phyloP scores from a whole-genome alignment of 805 yeast genomes.

The Lipomyces anomalus region DNA sequence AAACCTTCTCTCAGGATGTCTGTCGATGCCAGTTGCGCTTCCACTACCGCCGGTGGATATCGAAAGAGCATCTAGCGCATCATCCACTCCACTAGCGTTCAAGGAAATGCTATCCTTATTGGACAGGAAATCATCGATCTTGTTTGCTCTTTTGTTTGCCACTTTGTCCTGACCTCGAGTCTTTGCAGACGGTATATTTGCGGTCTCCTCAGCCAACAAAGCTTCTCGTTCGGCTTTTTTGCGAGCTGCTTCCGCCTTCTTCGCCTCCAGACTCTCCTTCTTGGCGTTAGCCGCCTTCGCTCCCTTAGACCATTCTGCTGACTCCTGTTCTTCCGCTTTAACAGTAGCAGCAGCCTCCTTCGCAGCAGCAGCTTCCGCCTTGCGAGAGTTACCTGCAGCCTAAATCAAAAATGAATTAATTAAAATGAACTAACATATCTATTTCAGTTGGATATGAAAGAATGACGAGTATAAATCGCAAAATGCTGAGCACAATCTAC shows the following conservation, averaged over 20 bases:
- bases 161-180: slow-evolving; percentile 65
- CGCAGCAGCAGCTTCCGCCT: slow-evolving; percentile 58
- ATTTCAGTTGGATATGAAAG: not conserved
- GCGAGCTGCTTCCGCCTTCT: slow-evolving; percentile 67
- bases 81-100: slow-evolving; percentile 69
- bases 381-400: slow-evolving; percentile 33
- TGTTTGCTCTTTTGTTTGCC: slow-evolving; percentile 54
- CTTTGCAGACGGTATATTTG: slow-evolving; percentile 55
- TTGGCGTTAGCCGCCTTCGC: slow-evolving; percentile 63
- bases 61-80: slow-evolving; percentile 71
- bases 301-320: slow-evolving; percentile 64
- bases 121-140: slow-evolving; percentile 62
- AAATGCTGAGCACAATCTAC: not conserved
- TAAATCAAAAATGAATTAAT: not conserved
- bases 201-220: slow-evolving; percentile 58
- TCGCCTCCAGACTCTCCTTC: slow-evolving; percentile 61
- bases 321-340: slow-evolving; percentile 49
- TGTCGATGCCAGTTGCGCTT: slow-evolving; percentile 48
- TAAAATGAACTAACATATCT: not conserved
- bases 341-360: slow-evolving; percentile 50
- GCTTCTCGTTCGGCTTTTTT: slow-evolving; percentile 81
- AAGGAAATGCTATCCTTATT: slow-evolving; percentile 39
- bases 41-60: slow-evolving; percentile 44
- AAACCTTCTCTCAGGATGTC: slow-evolving; percentile 85
- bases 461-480: not conserved